Conservation (phyloP, 2,329 filamentous ascomycete genomes). For the Ceratocystis colombiana region DNA sequence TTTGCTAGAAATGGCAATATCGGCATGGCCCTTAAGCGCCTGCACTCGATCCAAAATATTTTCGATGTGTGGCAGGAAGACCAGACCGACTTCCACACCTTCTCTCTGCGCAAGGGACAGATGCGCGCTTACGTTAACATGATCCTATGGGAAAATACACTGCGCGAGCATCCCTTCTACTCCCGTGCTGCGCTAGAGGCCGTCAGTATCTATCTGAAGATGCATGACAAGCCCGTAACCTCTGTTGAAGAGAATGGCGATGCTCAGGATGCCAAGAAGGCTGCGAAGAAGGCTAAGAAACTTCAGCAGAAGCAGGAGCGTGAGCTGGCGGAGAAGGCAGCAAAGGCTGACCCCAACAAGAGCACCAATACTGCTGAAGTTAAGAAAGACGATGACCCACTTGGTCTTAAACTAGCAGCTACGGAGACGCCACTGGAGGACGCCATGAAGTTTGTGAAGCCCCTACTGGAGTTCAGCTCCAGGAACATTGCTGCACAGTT, state of each 20-base stretch:
- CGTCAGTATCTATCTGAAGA: conserved; percentile 65
- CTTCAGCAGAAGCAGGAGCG: conserved; percentile 56
- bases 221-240: conserved; percentile 62
- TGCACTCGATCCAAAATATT: conserved; percentile 78
- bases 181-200: conserved; percentile 72
- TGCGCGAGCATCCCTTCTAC: conserved; percentile 90
- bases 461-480: conserved; percentile 72
- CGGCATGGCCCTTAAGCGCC: conserved; percentile 81
- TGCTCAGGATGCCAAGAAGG: conserved; percentile 70
- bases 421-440: conserved; percentile 76
- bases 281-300: conserved; percentile 79
- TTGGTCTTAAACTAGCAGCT: conserved; percentile 67
- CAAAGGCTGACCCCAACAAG: conserved; percentile 78
- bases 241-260: conserved; percentile 44
- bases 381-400: conserved; percentile 84
- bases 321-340: conserved; percentile 65
- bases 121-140: conserved; percentile 92
- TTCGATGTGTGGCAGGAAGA: conserved; percentile 98
- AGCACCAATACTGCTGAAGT: conserved; percentile 56
- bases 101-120: conserved; percentile 93
- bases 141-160: conserved; percentile 86
- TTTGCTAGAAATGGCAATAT: conserved; percentile 72
- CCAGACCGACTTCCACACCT: conserved; percentile 97
- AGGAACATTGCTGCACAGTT: conserved; percentile 72
- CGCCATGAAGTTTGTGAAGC: conserved; percentile 74